Base-by-base conservation (phyloP, 2,329 filamentous ascomycete species). In the Tolypocladium paradoxum region DNA sequence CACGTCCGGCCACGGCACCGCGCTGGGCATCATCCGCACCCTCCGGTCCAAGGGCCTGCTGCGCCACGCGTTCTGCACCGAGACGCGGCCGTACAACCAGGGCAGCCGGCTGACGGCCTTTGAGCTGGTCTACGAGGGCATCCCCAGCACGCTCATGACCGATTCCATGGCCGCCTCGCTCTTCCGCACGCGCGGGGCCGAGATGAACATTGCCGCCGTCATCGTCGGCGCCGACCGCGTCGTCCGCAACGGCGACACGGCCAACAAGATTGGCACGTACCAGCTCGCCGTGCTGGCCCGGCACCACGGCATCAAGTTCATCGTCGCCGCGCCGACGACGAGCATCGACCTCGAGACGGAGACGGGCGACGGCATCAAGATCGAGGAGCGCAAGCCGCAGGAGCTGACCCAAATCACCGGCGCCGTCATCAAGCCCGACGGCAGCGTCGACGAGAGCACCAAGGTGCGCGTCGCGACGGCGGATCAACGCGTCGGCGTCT, bases 201-300 rank as follows among this genome's bases (percentile, higher is more conserved):
- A 77, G 37, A 78, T 83, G 64, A 83, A 85, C 62, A 88, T 99
- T 55, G 80, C 83, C 6, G 92, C 90, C 6, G 88, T 99, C 50
- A 85, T 99, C 33, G 93, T 99, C 0, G 93, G 93, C 31, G 93
- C 93, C 3, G 93, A 99, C 68, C 83, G 93, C 53, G 93, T 99
- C 16, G 93, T 92, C 34, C 88, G 90, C 50, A 99, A 99, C 63
- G 93, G 93, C 33, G 93, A 99, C 71, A 97, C 93, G 0, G 93
- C 93, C 53, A 99, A 99, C 75, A 99, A 99, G 75, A 95, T 99
- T 56, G 93, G 93, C 50, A 99, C 93, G 0, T 97, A 99, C 68
- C 81, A 85, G 52, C 79, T 99, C 4, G 90, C 93, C 4, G 90
- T 97, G n/a, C 78, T 96, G 33, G 93, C 93, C 24, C 84, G 80